Evolutionary conservation across 257 asterid species (phyloP).

Genomic region (Penstemon davidsonii): DNA sequence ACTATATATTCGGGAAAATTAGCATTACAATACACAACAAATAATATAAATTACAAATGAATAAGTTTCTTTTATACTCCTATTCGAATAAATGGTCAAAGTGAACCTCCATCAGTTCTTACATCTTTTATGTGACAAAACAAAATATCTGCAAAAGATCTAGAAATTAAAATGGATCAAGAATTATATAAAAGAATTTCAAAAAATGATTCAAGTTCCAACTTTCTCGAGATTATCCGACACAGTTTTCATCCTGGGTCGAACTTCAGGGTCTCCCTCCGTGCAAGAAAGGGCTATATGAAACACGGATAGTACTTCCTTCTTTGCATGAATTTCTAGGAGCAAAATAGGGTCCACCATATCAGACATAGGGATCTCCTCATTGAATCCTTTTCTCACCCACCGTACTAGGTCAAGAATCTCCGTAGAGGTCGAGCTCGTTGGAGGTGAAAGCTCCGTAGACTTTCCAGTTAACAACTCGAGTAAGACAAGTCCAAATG

Average conservation of each 20-base stretch:
- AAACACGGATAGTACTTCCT: constrained; percentile 72
- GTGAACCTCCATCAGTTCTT: neutral
- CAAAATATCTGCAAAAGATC: neutral
- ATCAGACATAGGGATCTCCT: constrained; percentile 66
- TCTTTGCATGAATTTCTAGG: constrained; percentile 73
- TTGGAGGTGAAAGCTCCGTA: constrained; percentile 66
- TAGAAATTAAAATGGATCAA: neutral
- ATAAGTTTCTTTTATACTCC: neutral
- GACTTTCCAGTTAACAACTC: constrained; percentile 86
- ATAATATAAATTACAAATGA: constrained; percentile 4
- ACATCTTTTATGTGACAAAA: neutral
- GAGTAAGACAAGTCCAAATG: constrained; percentile 81
- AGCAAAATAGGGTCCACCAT: constrained; percentile 80
- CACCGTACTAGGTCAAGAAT: constrained; percentile 71
- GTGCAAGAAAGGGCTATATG: constrained; percentile 85
- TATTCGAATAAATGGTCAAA: neutral
- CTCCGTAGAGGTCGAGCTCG: constrained; percentile 67
- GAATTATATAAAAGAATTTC: neutral
- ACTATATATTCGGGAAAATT: neutral
- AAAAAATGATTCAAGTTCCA: constrained; percentile 37
- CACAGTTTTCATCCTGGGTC: constrained; percentile 91
- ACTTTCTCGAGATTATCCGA: constrained; percentile 79
- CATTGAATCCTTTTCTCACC: constrained; percentile 90
- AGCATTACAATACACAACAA: neutral
- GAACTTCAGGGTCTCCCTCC: constrained; percentile 77